Evolutionary conservation across 2,329 filamentous ascomycete genomes (phyloP).

Genomic region (Alternaria burnsii): DNA sequence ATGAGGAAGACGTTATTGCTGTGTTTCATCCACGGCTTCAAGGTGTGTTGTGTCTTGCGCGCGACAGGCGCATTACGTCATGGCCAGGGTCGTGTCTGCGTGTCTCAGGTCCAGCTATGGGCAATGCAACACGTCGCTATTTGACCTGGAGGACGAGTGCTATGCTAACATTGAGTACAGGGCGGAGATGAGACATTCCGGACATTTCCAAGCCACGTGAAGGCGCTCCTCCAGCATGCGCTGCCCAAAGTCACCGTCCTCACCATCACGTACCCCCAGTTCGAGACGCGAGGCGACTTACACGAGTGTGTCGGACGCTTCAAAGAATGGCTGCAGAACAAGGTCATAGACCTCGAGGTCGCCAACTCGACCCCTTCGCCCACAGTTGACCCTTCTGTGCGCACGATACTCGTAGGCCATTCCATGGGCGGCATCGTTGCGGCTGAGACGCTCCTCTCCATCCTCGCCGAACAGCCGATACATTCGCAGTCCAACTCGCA

Average conservation of each 20-base stretch:
- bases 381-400: slow-evolving; percentile 85
- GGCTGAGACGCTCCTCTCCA: slow-evolving; percentile 81
- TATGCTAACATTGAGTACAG: slow-evolving; percentile 51
- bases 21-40: slow-evolving; percentile 90
- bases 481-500: slow-evolving; percentile 47
- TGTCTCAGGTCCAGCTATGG: slow-evolving; percentile 4
- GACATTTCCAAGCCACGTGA: slow-evolving; percentile 76
- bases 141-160: not conserved
- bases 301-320: slow-evolving; percentile 75
- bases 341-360: slow-evolving; percentile 94
- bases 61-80: slow-evolving; percentile 6
- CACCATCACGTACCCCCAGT: slow-evolving; percentile 78
- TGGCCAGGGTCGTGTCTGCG: not conserved
- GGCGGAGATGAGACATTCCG: slow-evolving; percentile 82
- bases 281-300: slow-evolving; percentile 82
- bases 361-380: slow-evolving; percentile 80
- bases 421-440: slow-evolving; percentile 92
- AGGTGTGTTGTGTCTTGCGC: slow-evolving; percentile 60
- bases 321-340: slow-evolving; percentile 85
- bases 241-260: slow-evolving; percentile 75
- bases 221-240: slow-evolving; percentile 68
- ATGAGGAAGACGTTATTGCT: slow-evolving; percentile 83
- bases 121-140: not conserved
- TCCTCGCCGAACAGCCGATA: slow-evolving; percentile 66
- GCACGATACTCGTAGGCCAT: slow-evolving; percentile 83